These are phyloP conservation scores for Chenopodium formosanum DNA, from an alignment of 148 eudicot genomes.

Conservation along the genomic window DNA sequence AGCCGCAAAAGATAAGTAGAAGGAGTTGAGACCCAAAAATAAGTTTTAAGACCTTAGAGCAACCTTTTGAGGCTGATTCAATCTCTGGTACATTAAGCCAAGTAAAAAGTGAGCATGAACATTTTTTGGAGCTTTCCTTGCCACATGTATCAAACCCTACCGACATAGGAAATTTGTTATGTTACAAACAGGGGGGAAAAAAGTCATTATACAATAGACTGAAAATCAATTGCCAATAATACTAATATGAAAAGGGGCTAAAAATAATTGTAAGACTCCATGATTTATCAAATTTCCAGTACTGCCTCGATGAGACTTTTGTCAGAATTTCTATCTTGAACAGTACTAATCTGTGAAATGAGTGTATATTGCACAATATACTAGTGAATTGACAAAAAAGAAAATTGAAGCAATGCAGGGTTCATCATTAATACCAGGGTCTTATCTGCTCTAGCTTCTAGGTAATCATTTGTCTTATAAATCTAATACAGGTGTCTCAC, in stretches of 20 bases:
- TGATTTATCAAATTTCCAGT: not conserved
- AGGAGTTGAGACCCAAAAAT: constrained; percentile 2
- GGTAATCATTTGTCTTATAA: not conserved
- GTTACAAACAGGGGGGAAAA: not conserved
- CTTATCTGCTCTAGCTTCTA: not conserved
- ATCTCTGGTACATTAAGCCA: constrained; percentile 92
- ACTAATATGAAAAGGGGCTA: not conserved
- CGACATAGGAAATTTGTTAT: constrained; percentile 11
- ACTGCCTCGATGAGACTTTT: too few relatives aligned
- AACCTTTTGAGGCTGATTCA: constrained; percentile 95
- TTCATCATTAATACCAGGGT: not conserved
- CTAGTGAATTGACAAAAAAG: too few relatives aligned
- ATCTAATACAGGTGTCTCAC: not conserved
- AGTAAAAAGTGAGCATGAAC: constrained; percentile 93
- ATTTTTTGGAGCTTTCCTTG: constrained; percentile 95
- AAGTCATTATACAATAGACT: not conserved
- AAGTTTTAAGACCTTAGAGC: constrained; percentile 23
- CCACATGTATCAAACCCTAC: constrained; percentile 88
- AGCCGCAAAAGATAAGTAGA: constrained; percentile 7
- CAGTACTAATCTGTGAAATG: too few relatives aligned
- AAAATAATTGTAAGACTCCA: not conserved
- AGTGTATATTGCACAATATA: too few relatives aligned
- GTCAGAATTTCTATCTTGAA: too few relatives aligned
- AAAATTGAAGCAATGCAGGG: not conserved
- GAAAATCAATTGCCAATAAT: not conserved